Evolutionary conservation across 2,329 filamentous ascomycete genomes (phyloP).

Genomic region (Drechslerella stenobrocha): DNA sequence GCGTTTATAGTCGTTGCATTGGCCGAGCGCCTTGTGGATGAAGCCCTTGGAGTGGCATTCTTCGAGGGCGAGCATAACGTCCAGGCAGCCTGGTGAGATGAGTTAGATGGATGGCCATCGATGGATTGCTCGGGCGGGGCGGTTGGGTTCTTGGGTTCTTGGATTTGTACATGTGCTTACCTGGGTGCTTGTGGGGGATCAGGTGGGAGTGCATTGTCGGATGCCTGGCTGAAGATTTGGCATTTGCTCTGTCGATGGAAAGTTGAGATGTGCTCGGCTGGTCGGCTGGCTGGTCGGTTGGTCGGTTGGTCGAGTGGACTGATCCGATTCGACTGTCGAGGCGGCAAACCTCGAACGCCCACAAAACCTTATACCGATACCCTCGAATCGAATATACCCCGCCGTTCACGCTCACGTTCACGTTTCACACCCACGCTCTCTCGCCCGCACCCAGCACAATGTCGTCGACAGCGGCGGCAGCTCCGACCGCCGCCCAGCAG

Average conservation of each 20-base stretch:
- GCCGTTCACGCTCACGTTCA: too few relatives aligned
- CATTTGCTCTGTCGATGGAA: slow-evolving; percentile 23
- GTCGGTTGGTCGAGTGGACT: too few relatives aligned
- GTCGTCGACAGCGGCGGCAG: slow-evolving; percentile 23
- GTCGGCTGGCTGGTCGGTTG: background rate
- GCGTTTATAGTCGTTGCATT: slow-evolving; percentile 84
- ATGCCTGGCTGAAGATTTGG: slow-evolving; percentile 5
- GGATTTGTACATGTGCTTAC: slow-evolving; percentile 62
- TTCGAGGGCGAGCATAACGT: slow-evolving; percentile 89
- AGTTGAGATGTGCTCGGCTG: slow-evolving; percentile 20
- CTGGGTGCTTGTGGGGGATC: slow-evolving; percentile 86
- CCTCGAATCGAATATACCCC: too few relatives aligned
- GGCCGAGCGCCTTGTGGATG: slow-evolving; percentile 84
- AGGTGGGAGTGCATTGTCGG: slow-evolving; percentile 90
- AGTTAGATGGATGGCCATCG: slow-evolving; percentile 40
- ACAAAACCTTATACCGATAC: background rate
- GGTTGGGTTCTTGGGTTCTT: background rate
- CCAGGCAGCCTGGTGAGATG: slow-evolving; percentile 74
- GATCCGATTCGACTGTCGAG: background rate
- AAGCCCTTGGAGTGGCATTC: slow-evolving; percentile 94
- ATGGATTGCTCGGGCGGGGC: too few relatives aligned
- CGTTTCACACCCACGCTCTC: too few relatives aligned
- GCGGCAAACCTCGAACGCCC: background rate
- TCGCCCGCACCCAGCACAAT: slow-evolving; percentile 11
- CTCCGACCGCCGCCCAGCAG: slow-evolving; percentile 37